Percentiles rank a stretch among this genome's conserved stretches.
Evolutionary conservation across 495 filamentous ascomycete genomes (phyloP).

Genomic region (Clohesyomyces aquaticus): DNA sequence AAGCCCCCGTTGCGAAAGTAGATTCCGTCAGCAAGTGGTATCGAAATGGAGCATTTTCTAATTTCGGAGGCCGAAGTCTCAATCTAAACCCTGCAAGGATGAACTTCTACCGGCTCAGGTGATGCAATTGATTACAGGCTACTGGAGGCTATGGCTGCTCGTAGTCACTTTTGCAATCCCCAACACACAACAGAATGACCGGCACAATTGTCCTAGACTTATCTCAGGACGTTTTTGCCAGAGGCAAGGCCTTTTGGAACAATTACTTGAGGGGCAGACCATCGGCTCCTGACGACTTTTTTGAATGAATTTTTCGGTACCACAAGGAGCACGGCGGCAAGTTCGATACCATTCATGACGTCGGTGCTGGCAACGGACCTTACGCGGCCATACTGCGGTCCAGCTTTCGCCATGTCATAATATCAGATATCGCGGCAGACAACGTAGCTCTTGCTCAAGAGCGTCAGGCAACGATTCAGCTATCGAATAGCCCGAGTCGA

Average conservation of each 20-base stretch:
- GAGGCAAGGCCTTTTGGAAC: constrained; percentile 25
- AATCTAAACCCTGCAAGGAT: too few species aligned
- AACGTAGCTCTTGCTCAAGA: constrained; percentile 25
- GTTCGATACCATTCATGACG: constrained; percentile 34
- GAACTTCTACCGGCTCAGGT: too few species aligned
- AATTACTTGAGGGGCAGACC: constrained; percentile 39
- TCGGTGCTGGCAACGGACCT: constrained; percentile 32
- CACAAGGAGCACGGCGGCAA: constrained; percentile 37
- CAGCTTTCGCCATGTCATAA: constrained; percentile 35
- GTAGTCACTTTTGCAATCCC: too few species aligned
- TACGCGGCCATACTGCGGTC: constrained; percentile 23
- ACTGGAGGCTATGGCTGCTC: too few species aligned
- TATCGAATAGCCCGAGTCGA: constrained; percentile 34
- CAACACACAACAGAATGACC: too few species aligned
- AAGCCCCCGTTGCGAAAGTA: too few species aligned
- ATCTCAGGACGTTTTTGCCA: constrained; percentile 10
- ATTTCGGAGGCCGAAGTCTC: too few species aligned
- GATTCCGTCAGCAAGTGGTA: too few species aligned
- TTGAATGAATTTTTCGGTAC: constrained; percentile 41
- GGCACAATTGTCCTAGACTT: not conserved
- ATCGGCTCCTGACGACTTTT: constrained; percentile 33
- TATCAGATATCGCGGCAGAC: constrained; percentile 27
- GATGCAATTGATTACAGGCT: too few species aligned
- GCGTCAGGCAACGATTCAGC: constrained; percentile 30
- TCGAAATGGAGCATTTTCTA: too few species aligned